phyloP scores from a whole-genome alignment of 345 rosid species.

The Arabis hirsuta region DNA sequence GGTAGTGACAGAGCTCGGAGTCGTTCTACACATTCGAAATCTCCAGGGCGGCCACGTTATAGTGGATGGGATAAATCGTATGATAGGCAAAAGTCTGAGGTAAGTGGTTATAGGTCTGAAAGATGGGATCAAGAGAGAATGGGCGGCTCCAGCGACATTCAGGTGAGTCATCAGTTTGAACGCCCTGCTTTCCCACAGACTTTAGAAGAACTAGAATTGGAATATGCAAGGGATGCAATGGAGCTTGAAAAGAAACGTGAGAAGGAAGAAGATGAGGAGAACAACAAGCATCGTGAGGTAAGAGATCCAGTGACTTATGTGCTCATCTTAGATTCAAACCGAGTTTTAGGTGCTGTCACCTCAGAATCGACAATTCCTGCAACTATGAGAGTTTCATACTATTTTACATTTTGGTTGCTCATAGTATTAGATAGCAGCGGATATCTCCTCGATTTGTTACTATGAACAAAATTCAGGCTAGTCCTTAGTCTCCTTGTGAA shows the following conservation, averaged over 20 bases:
- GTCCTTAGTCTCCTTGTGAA: slow-evolving; percentile 18
- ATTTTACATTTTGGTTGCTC: neutral
- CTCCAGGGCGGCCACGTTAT: slow-evolving; percentile 73
- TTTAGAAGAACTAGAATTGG: slow-evolving; percentile 81
- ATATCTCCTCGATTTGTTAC: slow-evolving; percentile 3
- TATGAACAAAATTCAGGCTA: slow-evolving; percentile 10
- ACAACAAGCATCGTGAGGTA: slow-evolving; percentile 96
- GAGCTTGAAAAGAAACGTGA: slow-evolving; percentile 78
- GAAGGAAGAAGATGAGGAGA: slow-evolving; percentile 96
- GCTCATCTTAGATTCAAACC: slow-evolving; percentile 28
- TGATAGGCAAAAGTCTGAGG: slow-evolving; percentile 67
- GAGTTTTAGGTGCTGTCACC: slow-evolving; percentile 30
- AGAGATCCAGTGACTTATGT: slow-evolving; percentile 45
- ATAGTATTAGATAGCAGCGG: slow-evolving; percentile 23
- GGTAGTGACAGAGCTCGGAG: slow-evolving; percentile 94
- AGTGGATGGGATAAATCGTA: slow-evolving; percentile 73
- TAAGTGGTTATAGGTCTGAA: slow-evolving; percentile 67
- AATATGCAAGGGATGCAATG: slow-evolving; percentile 73
- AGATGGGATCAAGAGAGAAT: slow-evolving; percentile 80
- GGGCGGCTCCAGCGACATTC: slow-evolving; percentile 60
- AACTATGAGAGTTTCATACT: slow-evolving; percentile 14
- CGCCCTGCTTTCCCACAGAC: slow-evolving; percentile 65
- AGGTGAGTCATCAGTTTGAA: slow-evolving; percentile 69
- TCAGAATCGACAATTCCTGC: slow-evolving; percentile 32
- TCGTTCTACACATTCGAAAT: slow-evolving; percentile 85